Evolutionary conservation across 768 basidiomycete species (phyloP), one percentile per base, ranked within the genome.

Genomic region (Auriscalpium orientale): DNA sequence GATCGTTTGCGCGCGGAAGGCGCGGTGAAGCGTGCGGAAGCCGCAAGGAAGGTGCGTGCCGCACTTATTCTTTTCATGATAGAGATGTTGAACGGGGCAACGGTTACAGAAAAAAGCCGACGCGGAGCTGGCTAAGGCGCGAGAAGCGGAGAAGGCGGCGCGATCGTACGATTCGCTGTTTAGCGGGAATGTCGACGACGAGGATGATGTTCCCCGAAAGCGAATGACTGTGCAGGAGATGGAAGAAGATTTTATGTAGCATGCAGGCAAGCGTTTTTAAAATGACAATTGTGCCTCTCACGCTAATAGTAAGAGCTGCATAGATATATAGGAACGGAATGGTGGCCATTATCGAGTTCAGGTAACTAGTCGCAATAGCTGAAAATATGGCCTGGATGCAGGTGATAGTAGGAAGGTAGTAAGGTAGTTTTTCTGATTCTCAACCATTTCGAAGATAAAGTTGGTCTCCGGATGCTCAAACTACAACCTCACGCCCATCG

Each of bases 191-290:
- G 79, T 78, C 54, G 83, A 83, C 28, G 81, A 83, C 11, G 75
- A 72, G 18, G 72, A 74, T n/a, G 71, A 65, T 43, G 67, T 66
- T 65, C 71, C 53, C 68, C 72, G 35, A 73, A 57, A 74, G 21
- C 72, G 73, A 60, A 81, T 81, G 69, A 84, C 83, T 3, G 87
- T 82, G 12, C 78, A 80, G 61, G 91, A 90, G 63, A 73, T 91
- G 65, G 89, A 91, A 68, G 90, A 93, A 49, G 91, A 93, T 67
- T 93, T 93, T 67, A 93, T 93, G 88, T 92, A 59, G 63, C 46
- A 21, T 53, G 46, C 15, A 22, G 15, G 18, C 21, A 33, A 12
- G 13, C 46, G 15, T 12, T 8, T 48, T 6, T 22, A 1, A n/a
- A n/a, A 21, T 33, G 46, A 44, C 43, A 20, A 6, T 21, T 33